These are phyloP conservation scores for Phyllosticta paracitricarpa DNA, from an alignment of 2,329 filamentous ascomycete genomes.

Conservation along the genomic window DNA sequence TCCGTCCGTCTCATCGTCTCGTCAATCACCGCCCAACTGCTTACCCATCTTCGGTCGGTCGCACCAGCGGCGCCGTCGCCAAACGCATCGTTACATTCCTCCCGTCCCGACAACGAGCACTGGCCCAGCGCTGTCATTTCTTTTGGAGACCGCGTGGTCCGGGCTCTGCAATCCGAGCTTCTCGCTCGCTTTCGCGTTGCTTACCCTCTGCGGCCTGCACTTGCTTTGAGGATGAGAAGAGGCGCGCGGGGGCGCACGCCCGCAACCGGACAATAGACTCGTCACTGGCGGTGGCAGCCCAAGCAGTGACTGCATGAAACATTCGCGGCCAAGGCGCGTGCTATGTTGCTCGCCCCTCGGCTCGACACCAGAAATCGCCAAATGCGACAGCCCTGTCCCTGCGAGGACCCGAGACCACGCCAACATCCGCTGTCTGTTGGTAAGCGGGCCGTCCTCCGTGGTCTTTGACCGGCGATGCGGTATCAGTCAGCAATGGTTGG, in stretches of 20 bases:
- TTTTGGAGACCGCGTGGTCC: background rate
- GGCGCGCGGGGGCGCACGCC: background rate
- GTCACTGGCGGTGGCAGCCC: background rate
- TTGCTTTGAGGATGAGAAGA: background rate
- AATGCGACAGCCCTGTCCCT: background rate
- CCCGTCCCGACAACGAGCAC: background rate
- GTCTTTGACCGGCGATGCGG: background rate
- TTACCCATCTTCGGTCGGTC: background rate
- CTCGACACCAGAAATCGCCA: background rate
- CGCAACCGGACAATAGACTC: background rate
- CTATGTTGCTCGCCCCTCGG: background rate
- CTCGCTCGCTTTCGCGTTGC: background rate
- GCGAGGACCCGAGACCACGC: background rate
- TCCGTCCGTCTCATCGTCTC: background rate
- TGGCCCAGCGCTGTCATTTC: background rate
- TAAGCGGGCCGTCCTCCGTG: background rate
- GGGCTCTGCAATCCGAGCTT: background rate
- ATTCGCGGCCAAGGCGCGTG: background rate
- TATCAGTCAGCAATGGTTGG: background rate
- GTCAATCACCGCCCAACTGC: background rate
- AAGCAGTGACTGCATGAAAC: background rate
- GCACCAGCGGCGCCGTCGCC: background rate
- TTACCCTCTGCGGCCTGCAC: background rate
- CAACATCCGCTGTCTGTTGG: background rate
- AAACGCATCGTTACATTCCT: background rate